These are phyloP conservation scores for Diaporthe velutina DNA, from an alignment of 2,329 filamentous ascomycete genomes.

Conservation along the genomic window DNA sequence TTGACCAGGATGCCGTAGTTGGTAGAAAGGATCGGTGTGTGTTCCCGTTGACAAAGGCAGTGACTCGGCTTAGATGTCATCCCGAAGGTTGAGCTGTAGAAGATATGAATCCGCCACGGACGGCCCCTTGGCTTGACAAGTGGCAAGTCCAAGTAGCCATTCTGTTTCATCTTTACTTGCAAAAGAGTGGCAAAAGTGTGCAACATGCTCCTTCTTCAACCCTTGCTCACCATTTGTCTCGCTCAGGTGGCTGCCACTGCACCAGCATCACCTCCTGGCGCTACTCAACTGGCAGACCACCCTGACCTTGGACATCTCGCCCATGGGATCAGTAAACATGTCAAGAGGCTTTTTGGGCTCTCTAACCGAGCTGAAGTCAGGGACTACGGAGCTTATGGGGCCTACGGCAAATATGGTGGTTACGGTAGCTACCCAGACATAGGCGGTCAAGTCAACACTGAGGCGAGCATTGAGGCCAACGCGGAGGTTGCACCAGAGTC, in stretches of 20 bases:
- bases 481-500: not conserved
- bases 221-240: not conserved
- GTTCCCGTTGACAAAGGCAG: conserved; percentile 15
- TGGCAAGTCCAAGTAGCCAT: not conserved
- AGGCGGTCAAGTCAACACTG: not conserved
- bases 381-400: not conserved
- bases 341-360: not conserved
- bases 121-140: not conserved
- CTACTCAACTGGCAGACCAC: not conserved
- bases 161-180: not conserved
- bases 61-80: not conserved
- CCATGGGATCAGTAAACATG: not conserved
- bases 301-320: not conserved
- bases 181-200: no score
- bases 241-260: not conserved
- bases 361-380: not conserved
- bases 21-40: not conserved
- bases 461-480: not conserved
- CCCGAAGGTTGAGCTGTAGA: not conserved
- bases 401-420: conserved; percentile 25
- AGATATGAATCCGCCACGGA: not conserved
- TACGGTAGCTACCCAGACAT: conserved; percentile 18
- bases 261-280: not conserved
- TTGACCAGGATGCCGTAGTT: not conserved
- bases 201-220: conserved; percentile 10